These are phyloP conservation scores for Talaromyces proteolyticus DNA, from an alignment of 495 filamentous ascomycete species.

Conservation along the genomic window DNA sequence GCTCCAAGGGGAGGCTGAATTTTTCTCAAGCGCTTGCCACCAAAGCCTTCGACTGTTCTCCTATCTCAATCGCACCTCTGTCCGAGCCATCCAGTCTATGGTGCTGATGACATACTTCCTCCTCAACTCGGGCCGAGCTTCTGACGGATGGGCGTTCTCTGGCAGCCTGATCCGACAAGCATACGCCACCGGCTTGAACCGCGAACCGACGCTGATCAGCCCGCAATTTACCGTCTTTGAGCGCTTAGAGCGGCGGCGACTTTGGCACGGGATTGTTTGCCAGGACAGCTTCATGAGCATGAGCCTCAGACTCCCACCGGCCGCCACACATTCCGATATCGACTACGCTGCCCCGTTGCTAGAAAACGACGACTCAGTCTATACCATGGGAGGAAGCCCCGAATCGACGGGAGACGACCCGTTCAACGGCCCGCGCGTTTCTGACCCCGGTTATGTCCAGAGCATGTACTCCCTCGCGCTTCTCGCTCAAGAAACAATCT, in stretches of 20 bases:
- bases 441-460: conserved; percentile 49
- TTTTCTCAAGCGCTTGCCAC: conserved; percentile 58
- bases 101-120: conserved; percentile 68
- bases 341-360: conserved; percentile 55
- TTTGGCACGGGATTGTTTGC: conserved; percentile 69
- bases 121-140: conserved; percentile 72
- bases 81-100: conserved; percentile 68
- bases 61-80: conserved; percentile 60
- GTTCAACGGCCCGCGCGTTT: background rate
- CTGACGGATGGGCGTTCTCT: conserved; percentile 70
- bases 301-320: conserved; percentile 63
- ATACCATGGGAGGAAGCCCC: conserved; percentile 38
- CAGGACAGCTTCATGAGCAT: conserved; percentile 78
- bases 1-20: conserved; percentile 64
- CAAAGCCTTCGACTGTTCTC: conserved; percentile 62
- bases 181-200: conserved; percentile 69
- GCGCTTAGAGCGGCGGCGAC: conserved; percentile 63
- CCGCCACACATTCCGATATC: conserved; percentile 67
- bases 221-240: conserved; percentile 54
- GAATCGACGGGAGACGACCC: conserved; percentile 30
- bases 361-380: conserved; percentile 39
- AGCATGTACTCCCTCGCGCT: conserved; percentile 69
- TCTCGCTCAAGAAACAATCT: conserved; percentile 63
- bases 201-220: conserved; percentile 63
- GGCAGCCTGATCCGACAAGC: conserved; percentile 65